A percentile compares a stretch with the other conserved stretches of the same genome.
Conservation (phyloP, 176 grass and related monocot species). For the Coix lacrymajobi region DNA sequence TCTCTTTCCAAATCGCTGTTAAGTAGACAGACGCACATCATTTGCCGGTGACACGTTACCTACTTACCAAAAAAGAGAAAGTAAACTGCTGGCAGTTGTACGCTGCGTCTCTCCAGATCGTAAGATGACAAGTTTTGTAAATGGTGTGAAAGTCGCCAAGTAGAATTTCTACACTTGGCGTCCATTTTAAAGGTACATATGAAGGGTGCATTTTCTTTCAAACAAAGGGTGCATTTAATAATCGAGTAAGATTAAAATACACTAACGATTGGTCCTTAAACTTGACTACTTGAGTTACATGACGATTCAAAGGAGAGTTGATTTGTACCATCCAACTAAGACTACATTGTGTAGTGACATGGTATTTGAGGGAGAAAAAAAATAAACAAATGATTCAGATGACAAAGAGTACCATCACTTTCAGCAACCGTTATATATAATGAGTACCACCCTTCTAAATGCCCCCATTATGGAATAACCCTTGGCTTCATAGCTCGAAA, state of each 20-base stretch:
- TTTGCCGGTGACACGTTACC: background rate
- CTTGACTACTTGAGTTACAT: background rate
- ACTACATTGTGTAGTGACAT: background rate
- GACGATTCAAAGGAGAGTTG: background rate
- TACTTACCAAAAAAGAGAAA: background rate
- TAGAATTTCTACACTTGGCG: background rate
- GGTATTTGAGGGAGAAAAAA: background rate
- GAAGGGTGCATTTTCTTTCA: too few relatives aligned
- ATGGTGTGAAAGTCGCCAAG: background rate
- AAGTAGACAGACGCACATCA: background rate
- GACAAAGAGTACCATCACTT: too few relatives aligned
- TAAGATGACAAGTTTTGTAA: background rate
- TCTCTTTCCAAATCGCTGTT: background rate
- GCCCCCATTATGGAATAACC: too few relatives aligned
- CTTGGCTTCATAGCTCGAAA: too few relatives aligned
- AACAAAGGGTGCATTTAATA: too few relatives aligned
- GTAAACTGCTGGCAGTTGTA: background rate
- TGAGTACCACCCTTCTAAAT: too few relatives aligned
- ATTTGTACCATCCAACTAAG: background rate
- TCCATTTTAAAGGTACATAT: background rate
- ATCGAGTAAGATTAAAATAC: background rate
- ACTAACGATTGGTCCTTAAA: background rate
- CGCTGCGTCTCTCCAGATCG: background rate
- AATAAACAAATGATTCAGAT: background rate
- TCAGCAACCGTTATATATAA: too few relatives aligned